Conservation (phyloP, 2,329 filamentous ascomycete species). For the Phaeosphaeriaceae sp. region DNA sequence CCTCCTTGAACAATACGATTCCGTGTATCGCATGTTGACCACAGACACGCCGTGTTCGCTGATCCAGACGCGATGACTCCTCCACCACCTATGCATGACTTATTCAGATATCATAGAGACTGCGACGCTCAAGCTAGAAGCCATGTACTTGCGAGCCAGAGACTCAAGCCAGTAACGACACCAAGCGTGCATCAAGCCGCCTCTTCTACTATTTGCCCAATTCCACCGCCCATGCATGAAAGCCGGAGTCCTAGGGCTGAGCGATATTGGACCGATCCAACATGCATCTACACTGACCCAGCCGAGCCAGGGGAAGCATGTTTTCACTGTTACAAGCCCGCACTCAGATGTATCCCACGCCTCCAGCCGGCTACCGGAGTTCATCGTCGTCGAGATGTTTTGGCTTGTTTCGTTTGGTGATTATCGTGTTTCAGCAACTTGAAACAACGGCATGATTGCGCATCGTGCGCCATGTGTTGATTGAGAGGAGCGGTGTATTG, state of each 20-base stretch:
- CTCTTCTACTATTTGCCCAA: conserved; percentile 17
- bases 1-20: too few relatives aligned
- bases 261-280: conserved; percentile 46
- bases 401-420: conserved; percentile 8
- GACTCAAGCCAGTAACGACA: conserved; percentile 26
- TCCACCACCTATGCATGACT: conserved; percentile 38
- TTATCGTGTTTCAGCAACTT: conserved; percentile 23
- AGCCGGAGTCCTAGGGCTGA: conserved; percentile 48
- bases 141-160: conserved; percentile 27
- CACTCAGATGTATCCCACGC: conserved; percentile 46
- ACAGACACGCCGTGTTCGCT: conserved; percentile 24
- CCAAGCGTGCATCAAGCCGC: conserved; percentile 47
- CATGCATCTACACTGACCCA: conserved; percentile 19
- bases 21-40: conserved; percentile 27
- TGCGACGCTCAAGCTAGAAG: conserved; percentile 47
- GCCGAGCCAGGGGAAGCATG: conserved; percentile 27
- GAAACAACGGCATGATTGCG: conserved; percentile 17
- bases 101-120: conserved; percentile 25
- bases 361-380: conserved; percentile 41
- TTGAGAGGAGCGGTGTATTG: conserved; percentile 31
- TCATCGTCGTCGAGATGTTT: conserved; percentile 23
- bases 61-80: conserved; percentile 34
- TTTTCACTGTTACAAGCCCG: conserved; percentile 49
- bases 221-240: conserved; percentile 31
- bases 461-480: conserved; percentile 14